Base-by-base conservation (phyloP, 345 rosid species). In the Salix brachista region DNA sequence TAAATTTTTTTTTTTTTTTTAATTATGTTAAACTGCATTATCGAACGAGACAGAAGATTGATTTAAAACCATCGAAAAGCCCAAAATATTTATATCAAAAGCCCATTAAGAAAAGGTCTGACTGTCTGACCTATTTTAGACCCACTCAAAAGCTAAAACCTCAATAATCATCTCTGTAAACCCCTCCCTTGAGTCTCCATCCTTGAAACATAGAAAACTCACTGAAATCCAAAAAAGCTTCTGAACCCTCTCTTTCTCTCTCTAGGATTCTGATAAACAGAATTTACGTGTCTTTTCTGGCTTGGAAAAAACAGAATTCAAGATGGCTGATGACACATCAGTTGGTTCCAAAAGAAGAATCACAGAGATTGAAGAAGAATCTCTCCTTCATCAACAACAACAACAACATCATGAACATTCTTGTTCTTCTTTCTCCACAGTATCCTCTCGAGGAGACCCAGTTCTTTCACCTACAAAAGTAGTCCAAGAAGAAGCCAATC, bases 341-440 rank as follows among this genome's bases (percentile, higher is more conserved):
- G 70, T 73, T 72, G 73, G 25, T 54, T 70, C 76, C 44, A 60
- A 79, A 68, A 66, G 74, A 61, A 80, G 72, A 74, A 73, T 61
- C 23, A 17, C 70, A 12, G 77, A 75, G 56, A 44, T 70, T 2
- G 75, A 78, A 75, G 77, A 81, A 56, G 42, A 75, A 2, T 21
- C 9, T 66, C 75, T 39, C 42, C 34, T 71, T 65, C 78, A 66
- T 4, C 72, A 18, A 1, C 23, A 65, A 11, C 5, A 56, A n/a
- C 23, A 65, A n/a, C 26, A 56, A 34, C 36, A 4, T 8, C 5
- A 56, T 9, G 62, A 58, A 9, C 70, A 70, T 30, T 64, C 30
- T 41, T 69, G 70, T 6, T 6, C n/a, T 82, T 39, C 69, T 52
- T 30, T 64, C 41, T 52, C 73, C 67, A 30, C 67, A 12, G 42